Conservation (phyloP, 768 basidiomycete species). For the Steccherinum ochraceum region DNA sequence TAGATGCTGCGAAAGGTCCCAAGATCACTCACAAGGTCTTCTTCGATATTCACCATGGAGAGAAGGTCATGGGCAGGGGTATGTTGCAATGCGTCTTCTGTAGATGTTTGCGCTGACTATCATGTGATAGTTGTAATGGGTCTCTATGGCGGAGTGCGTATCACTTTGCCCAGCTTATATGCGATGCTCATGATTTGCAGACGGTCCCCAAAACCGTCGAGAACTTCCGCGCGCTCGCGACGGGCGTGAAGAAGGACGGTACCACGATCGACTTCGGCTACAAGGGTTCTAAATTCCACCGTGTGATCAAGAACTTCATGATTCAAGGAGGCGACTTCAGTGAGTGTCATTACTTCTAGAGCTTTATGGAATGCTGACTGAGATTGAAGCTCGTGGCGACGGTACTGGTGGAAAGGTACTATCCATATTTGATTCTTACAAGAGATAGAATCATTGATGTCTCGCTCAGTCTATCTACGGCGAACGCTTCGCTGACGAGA, state of each 20-base stretch:
- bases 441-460: not conserved
- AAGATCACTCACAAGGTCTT: slow-evolving; percentile 89
- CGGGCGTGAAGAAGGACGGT: slow-evolving; percentile 77
- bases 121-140: slow-evolving; percentile 65
- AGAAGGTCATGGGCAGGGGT: slow-evolving; percentile 79
- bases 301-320: slow-evolving; percentile 94
- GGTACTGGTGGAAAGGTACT: slow-evolving; percentile 87
- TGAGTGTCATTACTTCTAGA: slow-evolving; percentile 31
- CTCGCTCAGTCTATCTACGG: slow-evolving; percentile 77
- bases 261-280: slow-evolving; percentile 69
- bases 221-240: slow-evolving; percentile 93
- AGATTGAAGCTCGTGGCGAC: slow-evolving; percentile 60
- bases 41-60: slow-evolving; percentile 94
- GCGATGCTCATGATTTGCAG: slow-evolving; percentile 30
- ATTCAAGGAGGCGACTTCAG: slow-evolving; percentile 99
- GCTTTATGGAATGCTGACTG: slow-evolving; percentile 4
- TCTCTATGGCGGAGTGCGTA: slow-evolving; percentile 76
- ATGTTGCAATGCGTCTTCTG: slow-evolving; percentile 13
- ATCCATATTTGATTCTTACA: not conserved
- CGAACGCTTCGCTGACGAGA: slow-evolving; percentile 88
- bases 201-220: slow-evolving; percentile 95
- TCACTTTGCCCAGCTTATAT: slow-evolving; percentile 2
- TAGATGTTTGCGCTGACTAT: slow-evolving; percentile 9
- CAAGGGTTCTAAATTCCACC: slow-evolving; percentile 95
- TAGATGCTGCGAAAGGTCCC: slow-evolving; percentile 80